Evolutionary conservation across 345 rosid species (phyloP).

Genomic region (Salix purpurea): DNA sequence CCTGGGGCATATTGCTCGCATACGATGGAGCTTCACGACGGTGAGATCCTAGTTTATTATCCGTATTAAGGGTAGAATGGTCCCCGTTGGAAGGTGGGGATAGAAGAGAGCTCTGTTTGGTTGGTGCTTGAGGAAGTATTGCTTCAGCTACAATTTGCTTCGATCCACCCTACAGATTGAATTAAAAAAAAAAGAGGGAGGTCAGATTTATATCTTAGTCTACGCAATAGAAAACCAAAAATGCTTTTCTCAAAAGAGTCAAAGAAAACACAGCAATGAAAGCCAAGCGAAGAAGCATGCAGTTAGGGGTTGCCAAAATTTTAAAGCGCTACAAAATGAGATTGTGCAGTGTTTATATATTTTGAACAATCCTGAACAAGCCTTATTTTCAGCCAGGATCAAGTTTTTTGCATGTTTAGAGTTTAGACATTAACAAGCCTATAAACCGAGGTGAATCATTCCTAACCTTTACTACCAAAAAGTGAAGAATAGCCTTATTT

Average conservation of each 20-base stretch:
- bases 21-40: slow-evolving; percentile 28
- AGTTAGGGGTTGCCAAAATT: neutral
- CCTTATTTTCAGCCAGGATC: neutral
- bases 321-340: neutral
- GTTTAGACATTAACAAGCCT: neutral
- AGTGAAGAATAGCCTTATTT: too few species aligned
- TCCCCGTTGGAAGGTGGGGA: slow-evolving; percentile 41
- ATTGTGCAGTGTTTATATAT: neutral
- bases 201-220: neutral
- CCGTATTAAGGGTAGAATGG: slow-evolving; percentile 17
- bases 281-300: neutral
- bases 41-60: slow-evolving; percentile 30
- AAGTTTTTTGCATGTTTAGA: neutral
- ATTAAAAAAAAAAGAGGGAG: neutral
- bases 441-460: neutral
- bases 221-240: neutral
- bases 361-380: neutral
- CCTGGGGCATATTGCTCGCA: slow-evolving; percentile 11
- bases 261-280: neutral
- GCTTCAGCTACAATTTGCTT: slow-evolving; percentile 45
- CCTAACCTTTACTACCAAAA: too few species aligned
- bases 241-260: neutral
- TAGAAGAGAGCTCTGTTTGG: slow-evolving; percentile 28
- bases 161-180: slow-evolving; percentile 56
- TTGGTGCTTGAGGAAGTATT: slow-evolving; percentile 33